phyloP scores from a whole-genome alignment of 116 monocot species.

The Phalaenopsis hybrid region DNA sequence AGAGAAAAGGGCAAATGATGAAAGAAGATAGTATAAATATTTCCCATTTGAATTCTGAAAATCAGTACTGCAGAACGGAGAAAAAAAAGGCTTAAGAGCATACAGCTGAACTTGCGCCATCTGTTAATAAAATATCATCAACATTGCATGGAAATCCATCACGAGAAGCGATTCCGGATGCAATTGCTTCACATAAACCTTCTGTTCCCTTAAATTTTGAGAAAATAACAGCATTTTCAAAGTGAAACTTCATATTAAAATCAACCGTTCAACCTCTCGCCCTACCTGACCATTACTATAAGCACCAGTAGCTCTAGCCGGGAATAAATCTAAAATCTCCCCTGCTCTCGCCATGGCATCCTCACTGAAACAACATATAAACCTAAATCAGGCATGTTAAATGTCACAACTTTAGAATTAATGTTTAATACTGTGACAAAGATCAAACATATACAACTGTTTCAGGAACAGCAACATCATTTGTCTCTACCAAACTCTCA shows the following conservation, averaged over 20 bases:
- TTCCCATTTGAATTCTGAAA: background rate
- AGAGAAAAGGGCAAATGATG: background rate
- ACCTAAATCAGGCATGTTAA: conserved; percentile 6
- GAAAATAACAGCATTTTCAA: background rate
- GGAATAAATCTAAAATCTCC: conserved; percentile 71
- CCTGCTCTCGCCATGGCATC: conserved; percentile 65
- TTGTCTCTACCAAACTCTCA: too few relatives aligned
- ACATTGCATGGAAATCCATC: conserved; percentile 78
- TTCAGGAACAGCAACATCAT: background rate
- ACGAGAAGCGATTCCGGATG: conserved; percentile 82
- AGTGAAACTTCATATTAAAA: background rate
- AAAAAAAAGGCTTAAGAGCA: background rate
- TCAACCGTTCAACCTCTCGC: background rate
- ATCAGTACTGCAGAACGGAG: background rate
- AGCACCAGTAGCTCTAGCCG: conserved; percentile 78
- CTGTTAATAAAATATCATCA: conserved; percentile 92
- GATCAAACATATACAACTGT: background rate
- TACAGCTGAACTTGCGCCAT: conserved; percentile 93
- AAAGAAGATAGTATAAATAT: background rate
- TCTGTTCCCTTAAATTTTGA: conserved; percentile 60
- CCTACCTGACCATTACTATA: conserved; percentile 75
- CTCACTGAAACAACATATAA: conserved; percentile 21
- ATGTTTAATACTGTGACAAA: background rate
- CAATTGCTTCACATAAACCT: conserved; percentile 85
- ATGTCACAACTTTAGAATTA: background rate